These are phyloP conservation scores for Fragosphaeria purpurea DNA, from an alignment of 2,329 filamentous ascomycete genomes.

Conservation along the genomic window DNA sequence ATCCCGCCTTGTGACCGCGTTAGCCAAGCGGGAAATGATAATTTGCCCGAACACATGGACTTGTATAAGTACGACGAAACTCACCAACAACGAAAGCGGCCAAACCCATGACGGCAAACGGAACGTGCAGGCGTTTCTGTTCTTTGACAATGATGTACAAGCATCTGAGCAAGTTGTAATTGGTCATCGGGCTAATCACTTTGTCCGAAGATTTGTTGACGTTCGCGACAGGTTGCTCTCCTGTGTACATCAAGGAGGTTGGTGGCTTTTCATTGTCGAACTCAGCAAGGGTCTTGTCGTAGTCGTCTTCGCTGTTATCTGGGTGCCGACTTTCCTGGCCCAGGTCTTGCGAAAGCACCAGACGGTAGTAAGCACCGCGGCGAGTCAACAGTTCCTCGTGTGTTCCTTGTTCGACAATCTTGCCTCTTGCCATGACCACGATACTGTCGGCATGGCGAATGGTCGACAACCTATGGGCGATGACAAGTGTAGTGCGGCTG, in stretches of 20 bases:
- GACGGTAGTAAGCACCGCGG: too few species aligned
- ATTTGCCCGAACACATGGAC: too few species aligned
- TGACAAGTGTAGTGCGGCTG: constrained; percentile 84
- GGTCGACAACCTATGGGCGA: constrained; percentile 81
- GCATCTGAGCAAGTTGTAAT: constrained; percentile 2
- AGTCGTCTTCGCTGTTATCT: too few species aligned
- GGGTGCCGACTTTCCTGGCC: too few species aligned
- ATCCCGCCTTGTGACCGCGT: constrained; percentile 21
- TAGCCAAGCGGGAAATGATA: background rate
- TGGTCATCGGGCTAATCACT: background rate
- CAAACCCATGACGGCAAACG: background rate
- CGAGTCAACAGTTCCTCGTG: constrained; percentile 65
- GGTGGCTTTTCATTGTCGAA: too few species aligned
- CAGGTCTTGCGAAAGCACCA: too few species aligned
- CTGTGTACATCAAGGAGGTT: too few species aligned
- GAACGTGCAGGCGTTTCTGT: background rate
- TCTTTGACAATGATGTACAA: constrained; percentile 2
- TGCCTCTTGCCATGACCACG: constrained; percentile 76
- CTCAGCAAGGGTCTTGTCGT: too few species aligned
- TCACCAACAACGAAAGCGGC: background rate
- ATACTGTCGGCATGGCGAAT: constrained; percentile 91
- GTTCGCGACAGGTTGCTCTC: too few species aligned
- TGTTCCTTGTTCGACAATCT: constrained; percentile 79
- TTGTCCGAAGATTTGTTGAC: too few species aligned
- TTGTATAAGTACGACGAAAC: too few species aligned